These are phyloP conservation scores for Yamadazyma takamatsuzukensis DNA, from an alignment of 805 yeast species.

Conservation along the genomic window DNA sequence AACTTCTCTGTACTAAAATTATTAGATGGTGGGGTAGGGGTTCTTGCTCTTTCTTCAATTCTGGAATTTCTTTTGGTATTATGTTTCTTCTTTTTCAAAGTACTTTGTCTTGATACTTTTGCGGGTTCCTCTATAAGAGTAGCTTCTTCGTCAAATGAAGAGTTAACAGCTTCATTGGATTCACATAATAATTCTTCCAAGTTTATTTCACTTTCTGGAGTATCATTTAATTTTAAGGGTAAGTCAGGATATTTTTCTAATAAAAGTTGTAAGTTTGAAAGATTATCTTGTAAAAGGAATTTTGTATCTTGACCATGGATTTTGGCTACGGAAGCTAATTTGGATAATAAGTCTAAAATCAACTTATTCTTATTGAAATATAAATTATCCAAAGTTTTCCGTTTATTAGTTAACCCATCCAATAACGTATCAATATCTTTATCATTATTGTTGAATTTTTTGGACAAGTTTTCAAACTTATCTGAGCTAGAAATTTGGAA, in stretches of 20 bases:
- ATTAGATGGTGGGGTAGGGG: slow-evolving; percentile 25
- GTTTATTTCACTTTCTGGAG: slow-evolving; percentile 20
- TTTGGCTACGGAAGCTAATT: slow-evolving; percentile 42
- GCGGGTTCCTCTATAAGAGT: slow-evolving; percentile 18
- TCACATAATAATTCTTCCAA: slow-evolving; percentile 32
- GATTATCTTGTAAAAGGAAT: slow-evolving; percentile 43
- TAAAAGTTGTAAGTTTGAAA: slow-evolving; percentile 39
- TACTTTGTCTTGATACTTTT: slow-evolving; percentile 13
- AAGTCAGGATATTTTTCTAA: slow-evolving; percentile 36
- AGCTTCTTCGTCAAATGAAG: slow-evolving; percentile 33
- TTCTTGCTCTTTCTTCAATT: slow-evolving; percentile 21
- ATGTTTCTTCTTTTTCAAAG: slow-evolving; percentile 21
- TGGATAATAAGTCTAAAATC: slow-evolving; percentile 39
- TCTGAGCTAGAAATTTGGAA: slow-evolving; percentile 35
- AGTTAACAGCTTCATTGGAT: slow-evolving; percentile 27
- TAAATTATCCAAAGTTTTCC: slow-evolving; percentile 46
- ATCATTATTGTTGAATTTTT: slow-evolving; percentile 41
- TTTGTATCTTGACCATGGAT: slow-evolving; percentile 49
- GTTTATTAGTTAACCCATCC: slow-evolving; percentile 45
- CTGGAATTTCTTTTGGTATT: slow-evolving; percentile 34
- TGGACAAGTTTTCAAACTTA: slow-evolving; percentile 32
- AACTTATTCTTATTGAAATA: slow-evolving; percentile 46
- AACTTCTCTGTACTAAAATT: slow-evolving; percentile 8
- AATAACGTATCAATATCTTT: slow-evolving; percentile 47
- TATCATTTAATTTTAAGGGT: slow-evolving; percentile 22